A percentile compares a stretch with the other conserved stretches of the same genome.
Conservation (phyloP, 495 filamentous ascomycete species). For the Cairneyella variabilis region DNA sequence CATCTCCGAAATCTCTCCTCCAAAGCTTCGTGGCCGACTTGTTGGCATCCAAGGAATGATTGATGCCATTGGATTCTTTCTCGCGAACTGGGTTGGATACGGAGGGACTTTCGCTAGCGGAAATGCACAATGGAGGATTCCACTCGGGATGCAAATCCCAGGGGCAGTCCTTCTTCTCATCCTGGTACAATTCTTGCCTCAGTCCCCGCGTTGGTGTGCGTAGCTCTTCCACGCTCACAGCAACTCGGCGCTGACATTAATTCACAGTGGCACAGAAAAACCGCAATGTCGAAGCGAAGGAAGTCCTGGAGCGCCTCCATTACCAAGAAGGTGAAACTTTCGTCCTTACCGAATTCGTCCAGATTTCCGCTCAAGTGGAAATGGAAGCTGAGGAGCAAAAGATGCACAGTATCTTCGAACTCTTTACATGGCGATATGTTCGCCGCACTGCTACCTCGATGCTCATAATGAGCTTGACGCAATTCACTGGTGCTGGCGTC, state of each 20-base stretch:
- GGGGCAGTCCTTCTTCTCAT: conserved; percentile 11
- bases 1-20: conserved; percentile 18
- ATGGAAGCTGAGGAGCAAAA: conserved; percentile 11
- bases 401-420: background rate
- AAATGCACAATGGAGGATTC: conserved; percentile 22
- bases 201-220: conserved; percentile 18
- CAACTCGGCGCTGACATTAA: background rate
- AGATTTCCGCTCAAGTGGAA: conserved; percentile 12
- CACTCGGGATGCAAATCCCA: conserved; percentile 24
- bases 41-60: conserved; percentile 21
- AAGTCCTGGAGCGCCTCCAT: conserved; percentile 1
- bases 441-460: conserved; percentile 9
- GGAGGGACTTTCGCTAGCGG: conserved; percentile 20
- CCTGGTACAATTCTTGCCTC: conserved; percentile 13
- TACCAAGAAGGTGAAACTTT: conserved; percentile 7
- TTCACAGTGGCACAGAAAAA: background rate
- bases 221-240: background rate
- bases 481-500: conserved; percentile 13
- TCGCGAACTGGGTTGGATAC: conserved; percentile 33
- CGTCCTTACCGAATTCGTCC: conserved; percentile 10
- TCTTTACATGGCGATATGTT: conserved; percentile 11
- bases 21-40: conserved; percentile 15
- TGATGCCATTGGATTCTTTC: conserved; percentile 52
- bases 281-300: background rate
- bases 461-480: conserved; percentile 11